Conservation (phyloP, 306 rosid genomes). For the Aeschynomene evenia region DNA sequence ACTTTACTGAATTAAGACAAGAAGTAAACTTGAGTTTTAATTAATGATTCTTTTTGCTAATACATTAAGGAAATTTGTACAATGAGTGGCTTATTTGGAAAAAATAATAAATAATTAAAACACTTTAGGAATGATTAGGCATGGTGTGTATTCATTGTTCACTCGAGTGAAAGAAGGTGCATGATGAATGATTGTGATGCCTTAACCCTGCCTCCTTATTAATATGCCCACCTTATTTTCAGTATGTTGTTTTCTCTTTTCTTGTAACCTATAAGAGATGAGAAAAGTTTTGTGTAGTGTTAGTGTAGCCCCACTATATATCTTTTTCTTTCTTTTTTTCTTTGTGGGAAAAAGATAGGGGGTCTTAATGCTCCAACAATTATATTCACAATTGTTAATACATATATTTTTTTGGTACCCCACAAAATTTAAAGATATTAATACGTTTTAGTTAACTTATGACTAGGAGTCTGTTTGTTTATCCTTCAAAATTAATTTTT, state of each 20-base stretch:
- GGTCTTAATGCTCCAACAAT: not conserved
- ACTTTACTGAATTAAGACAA: constrained; percentile 8
- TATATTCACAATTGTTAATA: constrained; percentile 26
- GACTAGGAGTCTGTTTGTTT: no score
- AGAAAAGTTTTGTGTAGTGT: not conserved
- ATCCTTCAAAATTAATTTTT: no score
- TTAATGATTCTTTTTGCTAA: constrained; percentile 25
- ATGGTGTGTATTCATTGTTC: constrained; percentile 28
- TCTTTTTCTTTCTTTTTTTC: constrained; percentile 24
- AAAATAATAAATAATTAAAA: no score
- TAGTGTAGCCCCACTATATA: constrained; percentile 21
- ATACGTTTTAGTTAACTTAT: no score
- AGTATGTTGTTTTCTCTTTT: constrained; percentile 21
- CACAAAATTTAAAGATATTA: no score
- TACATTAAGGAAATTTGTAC: constrained; percentile 10
- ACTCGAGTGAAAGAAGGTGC: constrained; percentile 25
- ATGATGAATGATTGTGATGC: constrained; percentile 32
- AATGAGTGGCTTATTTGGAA: not conserved
- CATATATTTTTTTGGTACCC: not conserved
- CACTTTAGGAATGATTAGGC: constrained; percentile 25
- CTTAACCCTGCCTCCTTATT: constrained; percentile 24
- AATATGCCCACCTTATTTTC: constrained; percentile 36
- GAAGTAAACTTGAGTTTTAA: not conserved
- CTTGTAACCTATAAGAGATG: constrained; percentile 14
- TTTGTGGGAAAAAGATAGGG: constrained; percentile 12